Percentiles rank a stretch among this genome's conserved stretches.
Evolutionary conservation across 2,329 filamentous ascomycete genomes (phyloP).

Genomic region (Claviceps sorghi): DNA sequence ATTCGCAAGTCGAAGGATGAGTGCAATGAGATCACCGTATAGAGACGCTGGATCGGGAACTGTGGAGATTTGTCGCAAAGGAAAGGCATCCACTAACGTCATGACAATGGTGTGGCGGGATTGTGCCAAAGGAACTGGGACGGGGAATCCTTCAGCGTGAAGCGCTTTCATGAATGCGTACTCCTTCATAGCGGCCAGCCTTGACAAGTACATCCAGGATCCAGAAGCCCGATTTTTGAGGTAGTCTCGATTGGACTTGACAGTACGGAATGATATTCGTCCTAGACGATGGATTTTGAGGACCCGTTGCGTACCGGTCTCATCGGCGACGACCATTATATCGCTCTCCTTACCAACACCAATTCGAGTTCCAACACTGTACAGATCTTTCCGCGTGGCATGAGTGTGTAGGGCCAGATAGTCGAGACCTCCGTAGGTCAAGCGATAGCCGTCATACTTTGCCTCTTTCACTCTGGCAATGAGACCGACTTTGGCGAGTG

Average conservation of each 20-base stretch:
- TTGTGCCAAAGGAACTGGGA: constrained; percentile 77
- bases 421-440: constrained; percentile 93
- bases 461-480: constrained; percentile 91
- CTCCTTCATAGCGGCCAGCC: constrained; percentile 85
- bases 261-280: constrained; percentile 89
- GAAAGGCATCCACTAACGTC: constrained; percentile 83
- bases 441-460: constrained; percentile 91
- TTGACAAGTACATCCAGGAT: constrained; percentile 97
- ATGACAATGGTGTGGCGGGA: constrained; percentile 94
- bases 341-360: constrained; percentile 97
- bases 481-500: constrained; percentile 78
- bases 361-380: constrained; percentile 86
- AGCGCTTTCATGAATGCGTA: constrained; percentile 88
- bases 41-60: constrained; percentile 74
- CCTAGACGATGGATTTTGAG: constrained; percentile 94
- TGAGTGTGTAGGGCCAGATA: constrained; percentile 92
- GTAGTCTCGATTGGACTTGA: constrained; percentile 93
- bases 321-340: constrained; percentile 82
- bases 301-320: constrained; percentile 61
- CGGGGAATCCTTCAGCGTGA: constrained; percentile 68
- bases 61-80: constrained; percentile 71
- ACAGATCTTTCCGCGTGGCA: constrained; percentile 63
- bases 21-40: constrained; percentile 78
- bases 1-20: constrained; percentile 71
- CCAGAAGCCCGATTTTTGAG: constrained; percentile 64